Evolutionary conservation across 2,329 filamentous ascomycete genomes (phyloP).

Genomic region (Xylariaceae sp.): DNA sequence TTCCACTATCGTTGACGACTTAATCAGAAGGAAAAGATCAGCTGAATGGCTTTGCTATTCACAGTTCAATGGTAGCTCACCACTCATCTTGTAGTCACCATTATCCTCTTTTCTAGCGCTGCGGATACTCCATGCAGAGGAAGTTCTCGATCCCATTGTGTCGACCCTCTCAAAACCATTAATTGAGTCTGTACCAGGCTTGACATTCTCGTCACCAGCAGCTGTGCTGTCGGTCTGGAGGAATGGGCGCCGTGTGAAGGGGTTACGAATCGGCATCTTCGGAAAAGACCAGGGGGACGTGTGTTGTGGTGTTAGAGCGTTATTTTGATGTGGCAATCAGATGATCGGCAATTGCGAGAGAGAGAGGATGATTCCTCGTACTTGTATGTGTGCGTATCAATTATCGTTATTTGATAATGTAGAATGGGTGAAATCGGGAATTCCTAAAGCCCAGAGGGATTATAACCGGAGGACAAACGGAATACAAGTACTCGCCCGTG

Average conservation of each 20-base stretch:
- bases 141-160: slow-evolving; percentile 58
- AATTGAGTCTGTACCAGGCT: slow-evolving; percentile 35
- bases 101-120: slow-evolving; percentile 59
- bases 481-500: too few relatives aligned
- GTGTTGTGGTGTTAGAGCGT: slow-evolving; percentile 1
- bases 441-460: too few relatives aligned
- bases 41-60: slow-evolving; percentile 2
- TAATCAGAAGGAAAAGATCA: slow-evolving; percentile 20
- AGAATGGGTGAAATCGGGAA: too few relatives aligned
- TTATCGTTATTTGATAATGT: too few relatives aligned
- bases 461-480: too few relatives aligned
- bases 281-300: slow-evolving; percentile 11
- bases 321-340: too few relatives aligned
- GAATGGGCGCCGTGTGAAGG: slow-evolving; percentile 57
- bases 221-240: slow-evolving; percentile 37
- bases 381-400: too few relatives aligned
- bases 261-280: slow-evolving; percentile 56
- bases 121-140: slow-evolving; percentile 58
- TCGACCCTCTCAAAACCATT: slow-evolving; percentile 59
- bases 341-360: too few relatives aligned
- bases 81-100: slow-evolving; percentile 76
- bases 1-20: slow-evolving; percentile 95
- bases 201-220: slow-evolving; percentile 50
- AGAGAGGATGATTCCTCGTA: too few relatives aligned
- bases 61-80: slow-evolving; percentile 43